Evolutionary conservation across 495 filamentous ascomycete species (phyloP).

Genomic region (Penicillium dipodomyicola): DNA sequence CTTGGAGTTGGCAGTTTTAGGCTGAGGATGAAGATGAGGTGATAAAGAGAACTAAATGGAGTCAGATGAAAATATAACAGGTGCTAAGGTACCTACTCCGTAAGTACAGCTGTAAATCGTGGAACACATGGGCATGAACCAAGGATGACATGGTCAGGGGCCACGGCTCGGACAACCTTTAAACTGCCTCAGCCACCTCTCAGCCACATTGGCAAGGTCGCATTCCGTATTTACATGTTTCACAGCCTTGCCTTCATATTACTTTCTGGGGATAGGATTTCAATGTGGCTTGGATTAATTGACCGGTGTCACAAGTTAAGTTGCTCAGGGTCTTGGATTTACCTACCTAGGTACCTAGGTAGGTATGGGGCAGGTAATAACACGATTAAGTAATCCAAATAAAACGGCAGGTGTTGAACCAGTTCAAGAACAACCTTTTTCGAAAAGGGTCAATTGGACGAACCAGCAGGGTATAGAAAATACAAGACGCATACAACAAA

Average conservation of each 20-base stretch:
- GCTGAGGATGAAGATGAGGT: neutral
- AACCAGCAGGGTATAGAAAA: neutral
- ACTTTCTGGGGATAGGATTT: neutral
- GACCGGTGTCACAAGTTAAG: constrained; percentile 5
- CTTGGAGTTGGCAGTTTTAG: neutral
- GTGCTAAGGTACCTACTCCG: too few relatives aligned
- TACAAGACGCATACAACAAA: neutral
- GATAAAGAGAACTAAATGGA: neutral
- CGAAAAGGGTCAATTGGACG: neutral
- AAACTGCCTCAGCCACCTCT: neutral
- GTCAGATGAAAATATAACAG: neutral
- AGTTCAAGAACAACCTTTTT: neutral
- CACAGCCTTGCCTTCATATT: constrained; percentile 5
- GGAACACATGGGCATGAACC: neutral
- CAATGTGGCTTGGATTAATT: neutral
- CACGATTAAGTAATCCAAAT: neutral
- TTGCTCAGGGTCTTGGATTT: neutral
- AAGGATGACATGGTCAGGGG: neutral
- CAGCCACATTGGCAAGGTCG: neutral
- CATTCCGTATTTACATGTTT: neutral
- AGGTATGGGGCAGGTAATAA: neutral
- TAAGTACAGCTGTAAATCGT: neutral
- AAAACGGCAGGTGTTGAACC: neutral
- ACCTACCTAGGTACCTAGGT: neutral
- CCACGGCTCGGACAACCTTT: neutral